Conservation (phyloP, 2,329 filamentous ascomycete species). For the Cyphellophora attinorum region DNA sequence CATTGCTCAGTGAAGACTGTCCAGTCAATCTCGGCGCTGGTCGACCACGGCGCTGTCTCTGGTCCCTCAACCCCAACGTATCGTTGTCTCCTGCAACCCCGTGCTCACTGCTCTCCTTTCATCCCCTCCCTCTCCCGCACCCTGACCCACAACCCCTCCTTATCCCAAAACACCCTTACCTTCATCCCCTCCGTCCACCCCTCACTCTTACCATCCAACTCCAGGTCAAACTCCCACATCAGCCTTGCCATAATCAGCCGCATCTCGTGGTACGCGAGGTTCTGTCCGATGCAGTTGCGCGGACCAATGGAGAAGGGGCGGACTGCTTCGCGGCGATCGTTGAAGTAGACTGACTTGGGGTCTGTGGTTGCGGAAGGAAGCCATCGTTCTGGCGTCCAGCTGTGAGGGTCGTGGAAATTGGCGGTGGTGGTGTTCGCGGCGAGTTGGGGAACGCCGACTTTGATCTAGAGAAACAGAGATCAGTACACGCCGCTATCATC, state of each 20-base stretch:
- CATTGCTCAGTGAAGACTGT: no score
- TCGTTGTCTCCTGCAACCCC: no score
- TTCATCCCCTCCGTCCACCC: not conserved
- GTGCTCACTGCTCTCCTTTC: no score
- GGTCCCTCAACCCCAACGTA: no score
- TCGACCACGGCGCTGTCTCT: no score
- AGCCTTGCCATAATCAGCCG: constrained; percentile 17
- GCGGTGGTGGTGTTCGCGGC: constrained; percentile 1
- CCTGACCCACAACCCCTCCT: not conserved
- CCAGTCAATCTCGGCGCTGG: no score
- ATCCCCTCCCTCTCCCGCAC: not conserved
- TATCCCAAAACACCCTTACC: constrained; percentile 1
- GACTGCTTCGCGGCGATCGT: constrained; percentile 8
- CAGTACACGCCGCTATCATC: no score
- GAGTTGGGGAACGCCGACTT: constrained; percentile 2
- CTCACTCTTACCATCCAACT: not conserved
- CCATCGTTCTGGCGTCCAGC: constrained; percentile 6
- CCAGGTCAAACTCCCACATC: constrained; percentile 7
- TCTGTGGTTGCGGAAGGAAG: not conserved
- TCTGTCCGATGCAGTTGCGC: constrained; percentile 23
- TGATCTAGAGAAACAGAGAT: not conserved
- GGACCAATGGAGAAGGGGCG: constrained; percentile 27
- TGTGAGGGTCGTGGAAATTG: constrained; percentile 2
- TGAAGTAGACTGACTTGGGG: constrained; percentile 1
- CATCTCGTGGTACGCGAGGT: constrained; percentile 16